Evolutionary conservation across 768 basidiomycete genomes (phyloP), one percentile per base, ranked within the genome.

Genomic region (Neoboletus brunneissimus): DNA sequence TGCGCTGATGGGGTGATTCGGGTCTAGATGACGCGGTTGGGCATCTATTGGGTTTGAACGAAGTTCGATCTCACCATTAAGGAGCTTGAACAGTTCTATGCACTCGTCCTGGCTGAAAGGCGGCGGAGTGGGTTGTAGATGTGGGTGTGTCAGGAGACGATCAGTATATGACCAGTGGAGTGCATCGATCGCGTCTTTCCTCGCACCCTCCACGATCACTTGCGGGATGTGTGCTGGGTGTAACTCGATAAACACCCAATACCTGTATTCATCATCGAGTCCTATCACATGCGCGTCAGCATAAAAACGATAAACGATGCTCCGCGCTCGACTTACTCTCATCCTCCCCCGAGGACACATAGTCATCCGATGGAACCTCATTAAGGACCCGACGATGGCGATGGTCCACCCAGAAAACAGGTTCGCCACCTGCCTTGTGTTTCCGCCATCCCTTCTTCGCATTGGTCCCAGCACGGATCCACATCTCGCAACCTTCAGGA

Each of bases 81-180:
- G 76, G 15, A 92, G 72, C 16, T 72, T 76, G 67, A 84, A 81
- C 41, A 93, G 77, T 59, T 91, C 88, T 50, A 87, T 83, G 62
- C 88, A 92, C 68, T 93, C 91, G 16, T 84, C 84, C 55, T 86
- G 86, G 7, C 77, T 78, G 68, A 93, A 92, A 0, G 90, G 88
- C 1, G 88, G 80, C 2, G 83, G 78, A 16, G 80, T 69, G 1
- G 79, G 75, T 40, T 52, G 43, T 3, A 55, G 48, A 25, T 77
- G 77, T 12, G 83, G 75, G 15, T 85, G 78, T 1, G 87, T 85
- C 10, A 91, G 77, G 12, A 91, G 71, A 44, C 85, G 87, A 64
- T 91, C 90, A 3, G 90, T 87, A 72, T 87, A 90, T 10, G 87
- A 83, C 91, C 91, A 93, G 23, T 82, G 88, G 59, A 93, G 74